A percentile compares a stretch with the other conserved stretches of the same genome.
phyloP scores from a whole-genome alignment of 306 rosid genomes.

The Trichosanthes truncata region DNA sequence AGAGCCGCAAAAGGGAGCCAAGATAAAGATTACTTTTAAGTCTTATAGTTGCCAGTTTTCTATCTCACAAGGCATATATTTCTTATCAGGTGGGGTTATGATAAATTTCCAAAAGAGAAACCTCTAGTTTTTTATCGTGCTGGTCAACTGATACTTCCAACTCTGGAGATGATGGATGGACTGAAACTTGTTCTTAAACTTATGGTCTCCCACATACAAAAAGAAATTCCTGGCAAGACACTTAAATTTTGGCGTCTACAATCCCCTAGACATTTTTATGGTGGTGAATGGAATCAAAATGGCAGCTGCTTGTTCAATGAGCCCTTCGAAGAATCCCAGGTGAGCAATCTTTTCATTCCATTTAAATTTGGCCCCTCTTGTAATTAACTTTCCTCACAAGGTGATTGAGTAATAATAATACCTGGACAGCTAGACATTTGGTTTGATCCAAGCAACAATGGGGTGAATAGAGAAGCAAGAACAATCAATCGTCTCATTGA shows the following conservation, averaged over 20 bases:
- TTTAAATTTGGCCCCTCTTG: not conserved
- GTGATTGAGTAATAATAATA: constrained; percentile 30
- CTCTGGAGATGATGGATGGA: constrained; percentile 55
- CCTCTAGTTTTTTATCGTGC: constrained; percentile 67
- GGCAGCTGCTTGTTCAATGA: constrained; percentile 78
- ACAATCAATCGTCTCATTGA: constrained; percentile 44
- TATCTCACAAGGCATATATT: not conserved
- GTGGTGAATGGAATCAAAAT: constrained; percentile 92
- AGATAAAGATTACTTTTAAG: not conserved
- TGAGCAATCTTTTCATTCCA: constrained; percentile 8
- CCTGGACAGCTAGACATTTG: constrained; percentile 63
- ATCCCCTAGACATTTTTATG: constrained; percentile 82
- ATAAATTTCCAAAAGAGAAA: constrained; percentile 73
- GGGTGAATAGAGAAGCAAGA: constrained; percentile 80
- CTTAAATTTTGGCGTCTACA: constrained; percentile 80
- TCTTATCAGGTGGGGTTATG: constrained; percentile 59
- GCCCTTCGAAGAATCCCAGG: constrained; percentile 71
- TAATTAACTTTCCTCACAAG: constrained; percentile 5
- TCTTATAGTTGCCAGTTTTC: not conserved
- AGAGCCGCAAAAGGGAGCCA: not conserved
- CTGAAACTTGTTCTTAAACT: constrained; percentile 54
- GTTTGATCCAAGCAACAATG: constrained; percentile 84
- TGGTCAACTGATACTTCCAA: constrained; percentile 60
- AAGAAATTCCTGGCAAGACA: constrained; percentile 45
- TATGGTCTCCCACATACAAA: constrained; percentile 46